A percentile compares a stretch with the other conserved stretches of the same genome.
Conservation (phyloP, 2,329 filamentous ascomycete species). For the Exophiala viscosa region DNA sequence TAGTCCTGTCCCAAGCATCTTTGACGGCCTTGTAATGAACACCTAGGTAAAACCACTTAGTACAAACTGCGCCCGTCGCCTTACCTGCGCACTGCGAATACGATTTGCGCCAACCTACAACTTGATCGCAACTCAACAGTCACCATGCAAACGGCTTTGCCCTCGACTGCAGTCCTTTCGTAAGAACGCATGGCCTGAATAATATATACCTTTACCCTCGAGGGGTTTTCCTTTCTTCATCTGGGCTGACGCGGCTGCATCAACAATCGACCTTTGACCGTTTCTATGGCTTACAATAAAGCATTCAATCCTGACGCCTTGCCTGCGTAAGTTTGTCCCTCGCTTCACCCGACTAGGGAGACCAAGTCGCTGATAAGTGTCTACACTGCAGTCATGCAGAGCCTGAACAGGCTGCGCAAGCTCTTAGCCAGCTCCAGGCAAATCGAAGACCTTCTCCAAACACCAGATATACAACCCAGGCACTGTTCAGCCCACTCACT, state of each 20-base stretch:
- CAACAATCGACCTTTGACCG: no score
- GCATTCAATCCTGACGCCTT: constrained; percentile 92
- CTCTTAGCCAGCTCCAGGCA: constrained; percentile 33
- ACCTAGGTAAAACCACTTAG: background rate
- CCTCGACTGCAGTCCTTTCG: no score
- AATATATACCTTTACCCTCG: no score
- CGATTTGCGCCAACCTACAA: no score
- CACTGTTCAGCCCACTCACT: constrained; percentile 29
- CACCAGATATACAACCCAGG: constrained; percentile 24
- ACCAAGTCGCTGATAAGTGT: constrained; percentile 1
- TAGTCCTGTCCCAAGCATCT: background rate
- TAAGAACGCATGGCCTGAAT: no score
- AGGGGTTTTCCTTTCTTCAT: no score
- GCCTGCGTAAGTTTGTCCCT: constrained; percentile 61
- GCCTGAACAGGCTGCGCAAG: constrained; percentile 58
- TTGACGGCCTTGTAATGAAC: background rate
- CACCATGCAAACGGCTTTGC: no score
- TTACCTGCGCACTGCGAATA: no score
- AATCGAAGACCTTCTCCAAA: constrained; percentile 21
- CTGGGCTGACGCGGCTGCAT: no score
- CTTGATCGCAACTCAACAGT: no score
- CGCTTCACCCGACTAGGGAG: constrained; percentile 29
- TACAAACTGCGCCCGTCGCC: no score
- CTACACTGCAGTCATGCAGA: constrained; percentile 61
- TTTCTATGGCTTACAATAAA: constrained; percentile 84